Base-by-base conservation (phyloP, 352 stramenopile species). In the Globisporangium splendens region DNA sequence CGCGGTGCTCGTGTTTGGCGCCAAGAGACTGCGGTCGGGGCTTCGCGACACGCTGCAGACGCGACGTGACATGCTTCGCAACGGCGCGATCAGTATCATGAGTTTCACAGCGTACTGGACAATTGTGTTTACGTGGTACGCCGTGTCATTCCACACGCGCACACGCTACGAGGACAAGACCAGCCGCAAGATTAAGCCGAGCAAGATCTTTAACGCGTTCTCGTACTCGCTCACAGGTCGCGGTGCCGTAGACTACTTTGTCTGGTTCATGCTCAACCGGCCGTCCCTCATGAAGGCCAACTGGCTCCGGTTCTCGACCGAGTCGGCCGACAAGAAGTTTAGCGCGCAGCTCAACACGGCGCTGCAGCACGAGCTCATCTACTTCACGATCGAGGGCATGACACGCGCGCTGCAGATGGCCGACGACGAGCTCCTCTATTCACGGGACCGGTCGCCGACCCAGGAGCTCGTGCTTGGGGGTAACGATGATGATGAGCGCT, bases 301-400 rank as follows among this genome's bases (percentile, higher is more conserved):
- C 50, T 95, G 85, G 85, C 79, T 95, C 22, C 65, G 76, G 50
- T 93, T 91, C 39, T 78, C 82, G 7, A 68, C 77, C n/a, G 82
- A 91, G 51, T 91, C 80, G 8, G 82, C 77, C 0, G 84, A 93
- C 57, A 89, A 84, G 39, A 86, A 93, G 56, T 89, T 90, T 42
- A 90, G 79, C 24, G 84, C 87, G 3, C 88, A 96, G 60, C 72
- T 96, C 47, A 96, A 96, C 61, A 89, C 76, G 15, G 83, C 87
- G 51, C 68, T 96, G 8, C 83, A 93, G 62, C 78, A 86, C 20
- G 88, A 96, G 50, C 75, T 96, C 22, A 89, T 96, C 47, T 92
- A 92, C 54, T 96, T 93, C 58, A 96, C 88, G n/a, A 93, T 93
- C 39, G 79, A 91, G 31, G 85, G 88, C 11, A 96, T 96, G 82